These are phyloP conservation scores for Botrytis paeoniae DNA, from an alignment of 2,329 filamentous ascomycete genomes.

Conservation along the genomic window DNA sequence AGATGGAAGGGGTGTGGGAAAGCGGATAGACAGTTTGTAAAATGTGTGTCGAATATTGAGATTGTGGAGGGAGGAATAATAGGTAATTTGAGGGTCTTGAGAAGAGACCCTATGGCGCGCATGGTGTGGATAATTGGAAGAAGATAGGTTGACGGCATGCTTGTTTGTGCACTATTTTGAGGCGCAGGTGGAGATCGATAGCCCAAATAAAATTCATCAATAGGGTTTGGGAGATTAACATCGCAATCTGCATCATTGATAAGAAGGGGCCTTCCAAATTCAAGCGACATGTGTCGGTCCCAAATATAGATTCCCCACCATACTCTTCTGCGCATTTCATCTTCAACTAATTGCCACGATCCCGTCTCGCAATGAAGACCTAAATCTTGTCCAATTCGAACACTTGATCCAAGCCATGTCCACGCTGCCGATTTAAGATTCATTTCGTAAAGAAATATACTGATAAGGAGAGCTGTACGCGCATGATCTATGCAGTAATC, in stretches of 20 bases:
- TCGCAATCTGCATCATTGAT: slow-evolving; percentile 91
- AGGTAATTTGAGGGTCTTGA: slow-evolving; percentile 66
- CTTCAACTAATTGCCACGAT: slow-evolving; percentile 70
- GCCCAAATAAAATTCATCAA: slow-evolving; percentile 75
- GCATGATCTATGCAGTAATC: slow-evolving; percentile 73
- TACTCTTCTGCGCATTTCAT: slow-evolving; percentile 79
- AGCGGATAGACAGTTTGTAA: slow-evolving; percentile 67
- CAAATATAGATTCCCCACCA: slow-evolving; percentile 95
- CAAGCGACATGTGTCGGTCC: slow-evolving; percentile 77
- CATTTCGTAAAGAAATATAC: slow-evolving; percentile 78
- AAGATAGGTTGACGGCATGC: slow-evolving; percentile 64
- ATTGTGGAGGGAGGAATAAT: slow-evolving; percentile 65
- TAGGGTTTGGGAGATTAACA: slow-evolving; percentile 70
- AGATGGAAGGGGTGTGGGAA: slow-evolving; percentile 75
- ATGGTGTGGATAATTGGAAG: slow-evolving; percentile 79
- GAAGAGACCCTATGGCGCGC: slow-evolving; percentile 70
- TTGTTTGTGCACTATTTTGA: slow-evolving; percentile 46
- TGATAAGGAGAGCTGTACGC: slow-evolving; percentile 67
- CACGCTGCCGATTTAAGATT: slow-evolving; percentile 84
- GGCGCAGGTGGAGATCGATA: slow-evolving; percentile 42
- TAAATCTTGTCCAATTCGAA: slow-evolving; percentile 78
- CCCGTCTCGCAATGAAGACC: slow-evolving; percentile 75
- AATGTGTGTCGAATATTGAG: slow-evolving; percentile 77
- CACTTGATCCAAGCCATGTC: slow-evolving; percentile 78
- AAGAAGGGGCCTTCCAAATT: slow-evolving; percentile 74